Conservation (phyloP, 805 yeast species). For the Candida gorgasii region DNA sequence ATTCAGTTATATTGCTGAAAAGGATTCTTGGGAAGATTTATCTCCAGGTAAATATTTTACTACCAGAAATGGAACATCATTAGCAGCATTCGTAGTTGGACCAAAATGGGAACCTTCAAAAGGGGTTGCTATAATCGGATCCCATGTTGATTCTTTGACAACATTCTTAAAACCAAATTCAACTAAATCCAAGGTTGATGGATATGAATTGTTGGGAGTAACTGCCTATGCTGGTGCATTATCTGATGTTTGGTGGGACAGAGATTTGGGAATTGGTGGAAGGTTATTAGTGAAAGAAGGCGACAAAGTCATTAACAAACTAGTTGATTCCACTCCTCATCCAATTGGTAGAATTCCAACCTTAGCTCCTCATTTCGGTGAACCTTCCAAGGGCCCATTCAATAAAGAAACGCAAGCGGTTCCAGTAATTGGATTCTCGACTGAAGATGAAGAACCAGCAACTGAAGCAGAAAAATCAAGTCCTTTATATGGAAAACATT, state of each 20-base stretch:
- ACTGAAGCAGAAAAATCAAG: slow-evolving; percentile 60
- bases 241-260: slow-evolving; percentile 37
- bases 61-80: slow-evolving; percentile 30
- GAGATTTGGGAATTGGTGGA: slow-evolving; percentile 47
- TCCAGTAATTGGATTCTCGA: slow-evolving; percentile 36
- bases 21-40: slow-evolving; percentile 16
- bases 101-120: slow-evolving; percentile 32
- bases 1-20: slow-evolving; percentile 29
- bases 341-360: slow-evolving; percentile 43
- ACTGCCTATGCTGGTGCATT: slow-evolving; percentile 42
- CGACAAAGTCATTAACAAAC: slow-evolving; percentile 21
- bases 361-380: slow-evolving; percentile 41
- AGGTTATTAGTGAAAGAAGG: slow-evolving; percentile 26
- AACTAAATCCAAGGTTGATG: slow-evolving; percentile 23
- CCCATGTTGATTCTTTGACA: slow-evolving; percentile 42
- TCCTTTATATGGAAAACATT: slow-evolving; percentile 71
- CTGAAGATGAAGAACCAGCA: slow-evolving; percentile 44
- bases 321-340: slow-evolving; percentile 34
- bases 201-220: slow-evolving; percentile 40
- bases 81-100: slow-evolving; percentile 42
- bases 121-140: slow-evolving; percentile 17
- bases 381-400: slow-evolving; percentile 25
- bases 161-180: slow-evolving; percentile 22
- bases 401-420: slow-evolving; percentile 40
- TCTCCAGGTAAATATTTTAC: slow-evolving; percentile 24